phyloP scores from a whole-genome alignment of 768 basidiomycete species.

The Paxillus rubicundulus region DNA sequence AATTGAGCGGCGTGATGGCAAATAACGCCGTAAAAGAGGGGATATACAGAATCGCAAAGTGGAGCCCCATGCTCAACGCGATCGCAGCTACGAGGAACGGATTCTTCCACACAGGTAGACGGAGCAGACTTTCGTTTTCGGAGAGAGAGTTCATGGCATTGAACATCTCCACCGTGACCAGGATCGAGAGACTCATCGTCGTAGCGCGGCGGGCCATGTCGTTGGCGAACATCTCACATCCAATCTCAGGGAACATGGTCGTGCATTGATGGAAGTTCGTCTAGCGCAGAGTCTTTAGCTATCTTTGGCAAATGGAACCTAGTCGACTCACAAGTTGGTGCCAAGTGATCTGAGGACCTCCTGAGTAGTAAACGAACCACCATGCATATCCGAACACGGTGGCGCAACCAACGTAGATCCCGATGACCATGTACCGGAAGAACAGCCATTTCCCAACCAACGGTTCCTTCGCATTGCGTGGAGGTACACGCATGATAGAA shows the following conservation, averaged over 20 bases:
- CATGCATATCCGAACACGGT: conserved; percentile 98
- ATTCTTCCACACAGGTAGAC: conserved; percentile 92
- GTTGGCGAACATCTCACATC: conserved; percentile 95
- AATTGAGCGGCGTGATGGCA: conserved; percentile 91
- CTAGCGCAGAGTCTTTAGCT: conserved; percentile 38
- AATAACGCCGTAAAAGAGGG: conserved; percentile 93
- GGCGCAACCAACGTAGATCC: conserved; percentile 89
- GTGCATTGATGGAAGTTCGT: conserved; percentile 96
- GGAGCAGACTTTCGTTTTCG: conserved; percentile 91
- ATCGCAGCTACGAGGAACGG: conserved; percentile 89
- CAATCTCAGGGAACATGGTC: conserved; percentile 79
- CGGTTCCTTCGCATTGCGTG: conserved; percentile 86
- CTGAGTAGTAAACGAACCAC: conserved; percentile 95
- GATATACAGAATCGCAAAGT: conserved; percentile 94
- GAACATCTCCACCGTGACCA: conserved; percentile 97
- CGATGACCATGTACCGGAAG: conserved; percentile 92
- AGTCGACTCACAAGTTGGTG: conserved; percentile 77
- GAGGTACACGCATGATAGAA: conserved; percentile 94
- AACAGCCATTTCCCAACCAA: conserved; percentile 92
- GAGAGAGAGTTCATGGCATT: conserved; percentile 98
- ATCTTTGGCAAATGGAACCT: neutral
- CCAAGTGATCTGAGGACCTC: conserved; percentile 91
- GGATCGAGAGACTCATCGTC: conserved; percentile 93
- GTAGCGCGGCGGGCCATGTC: conserved; percentile 83
- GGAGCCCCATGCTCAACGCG: conserved; percentile 85